A percentile compares a stretch with the other conserved stretches of the same genome.
Conservation (phyloP, 2,329 filamentous ascomycete genomes). For the Colletotrichum magnum region DNA sequence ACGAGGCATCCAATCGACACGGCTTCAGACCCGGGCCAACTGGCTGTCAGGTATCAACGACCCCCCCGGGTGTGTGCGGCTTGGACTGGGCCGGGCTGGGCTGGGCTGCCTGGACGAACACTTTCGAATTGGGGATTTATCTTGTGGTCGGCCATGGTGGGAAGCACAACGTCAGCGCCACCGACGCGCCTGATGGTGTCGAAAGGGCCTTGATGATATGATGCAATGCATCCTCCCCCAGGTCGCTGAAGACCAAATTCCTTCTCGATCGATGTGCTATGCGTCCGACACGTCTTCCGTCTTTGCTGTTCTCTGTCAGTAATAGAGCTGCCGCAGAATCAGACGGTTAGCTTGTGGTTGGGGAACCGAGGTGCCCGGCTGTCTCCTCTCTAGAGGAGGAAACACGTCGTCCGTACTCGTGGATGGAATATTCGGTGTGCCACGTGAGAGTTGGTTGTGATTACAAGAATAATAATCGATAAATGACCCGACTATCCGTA, state of each 20-base stretch:
- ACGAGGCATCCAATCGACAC: constrained; percentile 1
- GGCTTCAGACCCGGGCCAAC: constrained; percentile 3
- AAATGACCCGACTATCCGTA: constrained; percentile 8
- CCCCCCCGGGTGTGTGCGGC: neutral
- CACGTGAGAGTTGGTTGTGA: constrained; percentile 27
- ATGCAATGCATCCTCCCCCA: neutral
- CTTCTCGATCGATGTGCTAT: neutral
- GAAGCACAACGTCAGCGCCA: constrained; percentile 26
- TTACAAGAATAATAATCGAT: constrained; percentile 5
- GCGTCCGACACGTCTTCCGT: neutral
- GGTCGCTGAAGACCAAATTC: constrained; percentile 7
- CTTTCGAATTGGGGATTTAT: too few species aligned
- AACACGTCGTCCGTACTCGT: constrained; percentile 17
- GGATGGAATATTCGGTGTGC: constrained; percentile 23
- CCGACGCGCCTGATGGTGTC: constrained; percentile 9
- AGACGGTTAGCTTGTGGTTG: neutral
- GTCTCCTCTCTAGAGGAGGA: constrained; percentile 3
- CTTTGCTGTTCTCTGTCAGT: constrained; percentile 13
- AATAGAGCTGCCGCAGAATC: neutral
- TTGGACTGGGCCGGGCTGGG: neutral
- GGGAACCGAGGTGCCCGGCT: constrained; percentile 4
- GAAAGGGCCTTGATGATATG: neutral
- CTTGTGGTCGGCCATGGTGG: neutral
- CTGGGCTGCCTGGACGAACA: too few species aligned
- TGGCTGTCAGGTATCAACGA: constrained; percentile 23